Percentiles rank a stretch among this genome's conserved stretches.
phyloP scores from a whole-genome alignment of 192 early-diverging fungal species.

The Backusella tarrabulga region DNA sequence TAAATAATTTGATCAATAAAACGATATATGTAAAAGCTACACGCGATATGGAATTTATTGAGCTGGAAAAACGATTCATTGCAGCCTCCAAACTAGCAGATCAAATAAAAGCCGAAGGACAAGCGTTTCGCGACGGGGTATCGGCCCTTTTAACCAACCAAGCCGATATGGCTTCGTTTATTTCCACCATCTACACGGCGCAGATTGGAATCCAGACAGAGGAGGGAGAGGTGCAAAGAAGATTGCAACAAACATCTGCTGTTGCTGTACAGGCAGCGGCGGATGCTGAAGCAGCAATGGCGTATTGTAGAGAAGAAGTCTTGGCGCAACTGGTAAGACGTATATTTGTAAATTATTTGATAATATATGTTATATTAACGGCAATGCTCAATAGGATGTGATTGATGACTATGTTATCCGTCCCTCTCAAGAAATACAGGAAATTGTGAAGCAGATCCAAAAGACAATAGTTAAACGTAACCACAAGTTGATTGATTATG shows the following conservation, averaged over 20 bases:
- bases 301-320: slow-evolving; percentile 50
- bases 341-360: background rate
- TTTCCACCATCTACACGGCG: slow-evolving; percentile 22
- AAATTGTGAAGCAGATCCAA: slow-evolving; percentile 74
- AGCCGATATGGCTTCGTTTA: slow-evolving; percentile 22
- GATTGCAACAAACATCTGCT: slow-evolving; percentile 41
- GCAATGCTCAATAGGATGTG: slow-evolving; percentile 37
- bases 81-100: slow-evolving; percentile 58
- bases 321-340: slow-evolving; percentile 60
- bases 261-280: slow-evolving; percentile 43
- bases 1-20: background rate
- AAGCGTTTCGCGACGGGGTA: slow-evolving; percentile 65
- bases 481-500: slow-evolving; percentile 93
- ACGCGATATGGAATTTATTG: slow-evolving; percentile 54
- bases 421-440: slow-evolving; percentile 76
- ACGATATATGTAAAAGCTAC: slow-evolving; percentile 52
- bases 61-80: slow-evolving; percentile 61
- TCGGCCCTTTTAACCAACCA: slow-evolving; percentile 34
- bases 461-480: slow-evolving; percentile 85
- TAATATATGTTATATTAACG: background rate
- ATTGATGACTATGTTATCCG: slow-evolving; percentile 78
- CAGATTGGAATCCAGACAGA: slow-evolving; percentile 40
- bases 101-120: slow-evolving; percentile 63
- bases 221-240: slow-evolving; percentile 49
- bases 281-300: slow-evolving; percentile 54